A percentile compares a stretch with the other conserved stretches of the same genome.
Evolutionary conservation across 108 stramenopile species (phyloP).

Genomic region (Conticribra weissflogii): DNA sequence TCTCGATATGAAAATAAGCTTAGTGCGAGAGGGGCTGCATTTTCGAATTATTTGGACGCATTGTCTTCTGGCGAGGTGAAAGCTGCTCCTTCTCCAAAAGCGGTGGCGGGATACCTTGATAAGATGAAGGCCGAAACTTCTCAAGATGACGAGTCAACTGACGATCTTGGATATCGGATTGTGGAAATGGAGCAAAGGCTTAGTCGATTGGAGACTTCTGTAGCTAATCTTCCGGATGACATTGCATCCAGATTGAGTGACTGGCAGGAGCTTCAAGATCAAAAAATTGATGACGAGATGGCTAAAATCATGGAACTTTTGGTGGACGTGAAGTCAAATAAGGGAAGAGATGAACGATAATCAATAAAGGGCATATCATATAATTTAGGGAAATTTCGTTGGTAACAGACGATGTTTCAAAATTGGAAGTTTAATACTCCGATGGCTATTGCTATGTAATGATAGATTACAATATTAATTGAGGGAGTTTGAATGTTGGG

Average conservation of each 20-base stretch:
- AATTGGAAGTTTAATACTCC: no score
- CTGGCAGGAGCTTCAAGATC: constrained; percentile 40
- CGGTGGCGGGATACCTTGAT: constrained; percentile 46
- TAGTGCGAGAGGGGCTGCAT: constrained; percentile 35
- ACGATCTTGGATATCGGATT: constrained; percentile 22
- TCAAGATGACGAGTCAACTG: background rate
- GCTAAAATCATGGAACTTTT: constrained; percentile 35
- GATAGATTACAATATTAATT: no score
- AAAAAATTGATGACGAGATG: constrained; percentile 38
- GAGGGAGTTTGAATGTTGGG: no score
- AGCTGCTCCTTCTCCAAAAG: constrained; percentile 42
- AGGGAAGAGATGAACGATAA: no score
- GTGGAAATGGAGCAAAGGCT: constrained; percentile 39
- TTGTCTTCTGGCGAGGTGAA: constrained; percentile 31
- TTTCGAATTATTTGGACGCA: constrained; percentile 46
- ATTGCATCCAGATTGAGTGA: constrained; percentile 42
- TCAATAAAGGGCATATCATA: no score
- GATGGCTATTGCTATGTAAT: no score
- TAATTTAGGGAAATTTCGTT: no score
- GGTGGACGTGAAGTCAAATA: constrained; percentile 23
- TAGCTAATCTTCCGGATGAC: constrained; percentile 43
- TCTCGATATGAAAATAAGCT: background rate
- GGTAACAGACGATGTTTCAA: no score
- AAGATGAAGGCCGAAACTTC: constrained; percentile 16
- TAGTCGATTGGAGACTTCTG: constrained; percentile 36